Conservation (phyloP, 805 yeast genomes). For the Martiniozyma abietophila region DNA sequence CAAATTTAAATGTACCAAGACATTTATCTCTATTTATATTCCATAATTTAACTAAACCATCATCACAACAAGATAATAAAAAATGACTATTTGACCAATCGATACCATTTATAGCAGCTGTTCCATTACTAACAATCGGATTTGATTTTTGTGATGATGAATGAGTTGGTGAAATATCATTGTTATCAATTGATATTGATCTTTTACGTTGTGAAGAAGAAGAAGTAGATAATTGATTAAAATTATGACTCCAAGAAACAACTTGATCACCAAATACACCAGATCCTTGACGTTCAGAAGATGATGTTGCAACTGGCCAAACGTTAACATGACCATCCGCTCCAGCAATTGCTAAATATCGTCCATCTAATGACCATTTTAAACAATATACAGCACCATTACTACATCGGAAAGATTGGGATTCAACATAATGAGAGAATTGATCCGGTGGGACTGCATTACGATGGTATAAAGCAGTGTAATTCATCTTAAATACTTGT, state of each 20-base stretch:
- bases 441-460: too few relatives aligned
- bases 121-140: constrained; percentile 58
- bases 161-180: too few relatives aligned
- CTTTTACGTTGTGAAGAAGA: too few relatives aligned
- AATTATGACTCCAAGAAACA: too few relatives aligned
- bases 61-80: constrained; percentile 74
- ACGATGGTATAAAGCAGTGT: too few relatives aligned
- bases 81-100: constrained; percentile 89
- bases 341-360: constrained; percentile 77
- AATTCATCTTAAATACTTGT: too few relatives aligned
- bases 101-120: constrained; percentile 58
- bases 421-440: too few relatives aligned
- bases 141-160: too few relatives aligned
- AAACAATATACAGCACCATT: constrained; percentile 55
- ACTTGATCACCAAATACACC: too few relatives aligned
- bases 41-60: constrained; percentile 77
- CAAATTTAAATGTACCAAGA: constrained; percentile 55
- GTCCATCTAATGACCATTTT: constrained; percentile 73
- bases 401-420: too few relatives aligned
- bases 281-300: constrained; percentile 41
- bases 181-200: too few relatives aligned
- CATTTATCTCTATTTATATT: constrained; percentile 61
- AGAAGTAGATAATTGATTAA: too few relatives aligned
- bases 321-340: constrained; percentile 58
- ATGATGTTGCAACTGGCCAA: constrained; percentile 75